A percentile compares a stretch with the other conserved stretches of the same genome.
Conservation (phyloP, 2,329 filamentous ascomycete species). For the Phialemonium atrogriseum region DNA sequence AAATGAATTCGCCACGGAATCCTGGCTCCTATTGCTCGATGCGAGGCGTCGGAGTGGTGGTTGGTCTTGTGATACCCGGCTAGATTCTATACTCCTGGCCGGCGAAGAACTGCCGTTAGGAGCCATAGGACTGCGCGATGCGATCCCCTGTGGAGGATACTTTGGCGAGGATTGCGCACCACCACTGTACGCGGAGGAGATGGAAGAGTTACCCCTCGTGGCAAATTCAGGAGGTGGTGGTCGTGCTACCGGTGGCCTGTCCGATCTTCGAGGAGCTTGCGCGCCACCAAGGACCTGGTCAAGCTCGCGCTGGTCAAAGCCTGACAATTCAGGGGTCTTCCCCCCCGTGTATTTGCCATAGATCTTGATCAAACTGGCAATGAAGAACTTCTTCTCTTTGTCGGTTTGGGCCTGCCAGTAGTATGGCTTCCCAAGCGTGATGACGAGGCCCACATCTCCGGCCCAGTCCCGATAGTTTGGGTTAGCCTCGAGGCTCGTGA, state of each 20-base stretch:
- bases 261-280: slow-evolving; percentile 14
- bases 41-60: slow-evolving; percentile 37
- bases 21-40: slow-evolving; percentile 47
- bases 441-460: slow-evolving; percentile 73
- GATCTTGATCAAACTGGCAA: slow-evolving; percentile 91
- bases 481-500: slow-evolving; percentile 51
- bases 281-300: slow-evolving; percentile 62
- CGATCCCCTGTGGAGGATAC: not conserved
- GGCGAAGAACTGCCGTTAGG: slow-evolving; percentile 34
- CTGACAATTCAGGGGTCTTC: slow-evolving; percentile 66
- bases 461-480: slow-evolving; percentile 66
- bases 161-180: slow-evolving; percentile 2
- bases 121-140: slow-evolving; percentile 19
- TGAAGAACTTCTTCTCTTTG: slow-evolving; percentile 98
- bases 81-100: slow-evolving; percentile 42
- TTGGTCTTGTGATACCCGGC: slow-evolving; percentile 29
- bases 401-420: slow-evolving; percentile 91
- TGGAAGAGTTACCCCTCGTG: slow-evolving; percentile 15
- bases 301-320: slow-evolving; percentile 74
- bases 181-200: slow-evolving; percentile 22
- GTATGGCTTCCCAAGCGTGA: slow-evolving; percentile 88
- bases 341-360: slow-evolving; percentile 94
- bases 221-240: slow-evolving; percentile 10
- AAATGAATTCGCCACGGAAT: slow-evolving; percentile 43
- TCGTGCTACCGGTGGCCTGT: slow-evolving; percentile 20